Conservation (phyloP, 1,284 basidiomycete species). For the Ceratobasidium sp. region DNA sequence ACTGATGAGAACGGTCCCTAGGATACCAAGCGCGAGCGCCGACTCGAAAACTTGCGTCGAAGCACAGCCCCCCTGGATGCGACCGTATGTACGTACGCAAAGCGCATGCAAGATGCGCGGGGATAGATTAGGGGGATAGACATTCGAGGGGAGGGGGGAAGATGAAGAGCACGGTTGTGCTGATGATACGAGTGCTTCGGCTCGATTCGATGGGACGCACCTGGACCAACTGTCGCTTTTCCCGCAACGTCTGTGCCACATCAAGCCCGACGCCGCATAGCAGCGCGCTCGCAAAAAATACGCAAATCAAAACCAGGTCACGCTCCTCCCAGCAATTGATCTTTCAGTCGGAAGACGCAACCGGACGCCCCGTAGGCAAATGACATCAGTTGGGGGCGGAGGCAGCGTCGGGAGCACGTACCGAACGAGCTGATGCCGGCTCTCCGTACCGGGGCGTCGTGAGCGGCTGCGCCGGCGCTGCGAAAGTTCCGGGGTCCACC, state of each 20-base stretch:
- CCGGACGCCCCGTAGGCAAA: too few relatives aligned
- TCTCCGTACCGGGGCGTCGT: not conserved
- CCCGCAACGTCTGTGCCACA: conserved; percentile 18
- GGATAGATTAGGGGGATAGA: conserved; percentile 1
- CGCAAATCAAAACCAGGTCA: conserved; percentile 18
- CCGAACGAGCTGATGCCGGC: conserved; percentile 22
- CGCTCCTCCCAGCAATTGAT: not conserved
- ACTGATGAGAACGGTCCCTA: conserved; percentile 6
- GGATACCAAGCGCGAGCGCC: not conserved
- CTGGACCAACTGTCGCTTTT: conserved; percentile 2
- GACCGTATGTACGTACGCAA: not conserved
- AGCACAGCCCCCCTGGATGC: not conserved
- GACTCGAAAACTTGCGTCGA: conserved; percentile 1
- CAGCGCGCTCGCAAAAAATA: conserved; percentile 8
- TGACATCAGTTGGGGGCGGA: conserved; percentile 24
- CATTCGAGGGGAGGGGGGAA: conserved; percentile 8
- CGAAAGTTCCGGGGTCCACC: not conserved
- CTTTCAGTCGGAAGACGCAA: not conserved
- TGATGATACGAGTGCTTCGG: conserved; percentile 22
- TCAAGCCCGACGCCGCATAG: conserved; percentile 27
- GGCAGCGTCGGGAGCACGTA: not conserved
- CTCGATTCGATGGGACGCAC: conserved; percentile 26
- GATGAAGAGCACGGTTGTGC: conserved; percentile 14
- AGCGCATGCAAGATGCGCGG: not conserved
- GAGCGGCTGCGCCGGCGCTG: conserved; percentile 1